phyloP scores from a whole-genome alignment of 78 protist genomes.

The Pigoraptor vietnamica region DNA sequence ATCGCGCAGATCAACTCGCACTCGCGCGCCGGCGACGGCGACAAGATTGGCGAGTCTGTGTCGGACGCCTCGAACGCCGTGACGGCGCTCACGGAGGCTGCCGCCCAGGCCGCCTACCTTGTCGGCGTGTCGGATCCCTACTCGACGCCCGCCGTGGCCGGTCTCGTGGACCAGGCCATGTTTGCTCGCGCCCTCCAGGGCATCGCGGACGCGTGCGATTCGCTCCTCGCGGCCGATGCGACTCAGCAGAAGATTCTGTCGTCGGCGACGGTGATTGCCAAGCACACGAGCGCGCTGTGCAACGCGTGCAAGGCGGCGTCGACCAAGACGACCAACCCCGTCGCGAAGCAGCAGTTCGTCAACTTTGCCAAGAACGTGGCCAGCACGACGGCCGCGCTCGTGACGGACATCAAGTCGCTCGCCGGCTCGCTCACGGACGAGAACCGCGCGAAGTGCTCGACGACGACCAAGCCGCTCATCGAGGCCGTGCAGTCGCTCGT shows the following conservation, averaged over 20 bases:
- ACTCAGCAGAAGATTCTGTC: background rate
- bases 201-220: background rate
- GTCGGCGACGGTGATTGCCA: conserved; percentile 27
- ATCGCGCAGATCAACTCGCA: background rate
- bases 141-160: background rate
- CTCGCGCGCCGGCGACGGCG: background rate
- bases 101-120: conserved; percentile 20
- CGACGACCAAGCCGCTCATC: background rate
- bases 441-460: background rate
- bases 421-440: background rate
- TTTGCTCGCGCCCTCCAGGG: background rate
- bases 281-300: conserved; percentile 27
- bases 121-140: conserved; percentile 13
- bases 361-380: background rate
- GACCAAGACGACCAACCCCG: conserved; percentile 9
- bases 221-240: background rate
- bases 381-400: conserved; percentile 11
- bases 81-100: background rate
- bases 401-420: conserved; percentile 11
- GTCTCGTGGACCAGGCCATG: background rate
- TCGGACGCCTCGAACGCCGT: background rate
- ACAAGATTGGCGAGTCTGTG: background rate
- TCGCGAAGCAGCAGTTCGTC: conserved; percentile 22
- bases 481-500: conserved; percentile 1
- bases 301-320: conserved; percentile 16